Conservation (phyloP, 2,329 filamentous ascomycete species). For the Moelleriella libera region DNA sequence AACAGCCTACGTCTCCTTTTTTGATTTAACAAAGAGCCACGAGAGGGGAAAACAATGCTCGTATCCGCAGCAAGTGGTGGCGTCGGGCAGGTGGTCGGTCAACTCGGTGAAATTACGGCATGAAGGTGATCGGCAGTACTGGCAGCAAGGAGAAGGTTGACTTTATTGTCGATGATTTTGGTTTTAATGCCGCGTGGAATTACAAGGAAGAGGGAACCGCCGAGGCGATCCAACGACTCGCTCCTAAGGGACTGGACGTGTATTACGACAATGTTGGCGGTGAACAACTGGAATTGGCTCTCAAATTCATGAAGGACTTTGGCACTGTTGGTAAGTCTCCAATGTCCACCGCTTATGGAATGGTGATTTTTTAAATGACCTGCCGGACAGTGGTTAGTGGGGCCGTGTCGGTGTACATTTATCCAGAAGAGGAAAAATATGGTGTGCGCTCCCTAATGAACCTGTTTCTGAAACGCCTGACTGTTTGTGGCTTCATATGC, state of each 20-base stretch:
- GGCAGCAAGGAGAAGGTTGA: conserved; percentile 62
- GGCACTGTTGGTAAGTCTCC: background rate
- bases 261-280: conserved; percentile 35
- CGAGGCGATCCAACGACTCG: conserved; percentile 53
- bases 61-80: conserved; percentile 62
- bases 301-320: conserved; percentile 2
- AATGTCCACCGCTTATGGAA: background rate
- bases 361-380: too few relatives aligned
- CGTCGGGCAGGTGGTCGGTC: conserved; percentile 68
- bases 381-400: background rate
- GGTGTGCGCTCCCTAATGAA: background rate
- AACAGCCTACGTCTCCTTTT: conserved; percentile 52
- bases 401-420: background rate
- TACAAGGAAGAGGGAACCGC: conserved; percentile 63
- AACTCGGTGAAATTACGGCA: conserved; percentile 65
- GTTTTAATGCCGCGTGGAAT: conserved; percentile 51
- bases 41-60: conserved; percentile 57
- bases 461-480: background rate
- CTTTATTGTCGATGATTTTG: conserved; percentile 33
- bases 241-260: conserved; percentile 58
- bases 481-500: background rate
- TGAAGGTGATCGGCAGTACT: conserved; percentile 62
- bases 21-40: conserved; percentile 42
- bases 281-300: conserved; percentile 13
- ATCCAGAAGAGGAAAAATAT: background rate